Evolutionary conservation across 805 yeast genomes (phyloP).

Genomic region (Candida caryicola): DNA sequence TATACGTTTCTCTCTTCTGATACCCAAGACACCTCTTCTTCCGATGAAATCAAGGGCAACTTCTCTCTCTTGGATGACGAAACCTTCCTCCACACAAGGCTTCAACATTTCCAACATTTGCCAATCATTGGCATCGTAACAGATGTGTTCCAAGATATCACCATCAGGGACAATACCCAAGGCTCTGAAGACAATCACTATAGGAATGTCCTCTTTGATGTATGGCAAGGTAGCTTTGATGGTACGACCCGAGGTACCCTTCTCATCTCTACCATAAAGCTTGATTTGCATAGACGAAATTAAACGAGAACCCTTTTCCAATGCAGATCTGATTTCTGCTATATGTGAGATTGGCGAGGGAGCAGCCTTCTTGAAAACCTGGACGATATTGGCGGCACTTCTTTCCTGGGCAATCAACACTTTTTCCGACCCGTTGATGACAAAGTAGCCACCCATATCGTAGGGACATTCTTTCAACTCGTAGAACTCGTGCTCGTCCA

Average conservation of each 20-base stretch:
- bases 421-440: conserved; percentile 97
- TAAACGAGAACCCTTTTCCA: conserved; percentile 95
- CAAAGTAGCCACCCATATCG: conserved; percentile 99
- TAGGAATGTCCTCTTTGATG: conserved; percentile 94
- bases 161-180: conserved; percentile 99
- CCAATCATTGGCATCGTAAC: conserved; percentile 98
- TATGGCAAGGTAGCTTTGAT: conserved; percentile 95
- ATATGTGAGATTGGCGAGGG: conserved; percentile 94
- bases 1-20: conserved; percentile 95
- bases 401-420: conserved; percentile 98
- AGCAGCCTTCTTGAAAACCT: conserved; percentile 96
- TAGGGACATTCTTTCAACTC: conserved; percentile 97
- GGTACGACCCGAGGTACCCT: conserved; percentile 68
- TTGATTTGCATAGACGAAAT: conserved; percentile 93
- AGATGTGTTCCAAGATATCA: conserved; percentile 95
- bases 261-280: conserved; percentile 77
- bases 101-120: conserved; percentile 99
- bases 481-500: conserved; percentile 89
- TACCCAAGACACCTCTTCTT: conserved; percentile 96
- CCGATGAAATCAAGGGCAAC: conserved; percentile 98
- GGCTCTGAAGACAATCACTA: conserved; percentile 95
- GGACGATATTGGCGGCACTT: conserved; percentile 97
- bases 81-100: conserved; percentile 99
- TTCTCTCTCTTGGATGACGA: conserved; percentile 96
- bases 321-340: conserved; percentile 94